Evolutionary conservation across 495 filamentous ascomycete species (phyloP).

Genomic region (Penicillium riverlandense): DNA sequence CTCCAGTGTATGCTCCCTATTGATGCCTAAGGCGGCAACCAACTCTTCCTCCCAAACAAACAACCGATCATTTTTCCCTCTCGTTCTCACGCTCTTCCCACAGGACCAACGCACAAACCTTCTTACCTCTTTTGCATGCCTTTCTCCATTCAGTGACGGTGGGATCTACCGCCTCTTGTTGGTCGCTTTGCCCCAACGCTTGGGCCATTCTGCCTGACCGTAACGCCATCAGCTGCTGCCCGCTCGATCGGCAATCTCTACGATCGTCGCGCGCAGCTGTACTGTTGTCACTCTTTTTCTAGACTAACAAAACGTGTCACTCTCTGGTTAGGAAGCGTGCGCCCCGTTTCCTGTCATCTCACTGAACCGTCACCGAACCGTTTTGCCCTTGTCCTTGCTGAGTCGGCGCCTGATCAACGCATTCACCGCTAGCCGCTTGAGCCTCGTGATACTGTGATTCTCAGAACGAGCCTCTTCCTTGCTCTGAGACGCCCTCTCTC

Average conservation of each 20-base stretch:
- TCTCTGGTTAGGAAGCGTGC: neutral
- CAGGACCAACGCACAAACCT: constrained; percentile 10
- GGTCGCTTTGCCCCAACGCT: constrained; percentile 16
- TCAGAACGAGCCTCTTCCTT: too few species aligned
- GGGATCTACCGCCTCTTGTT: constrained; percentile 9
- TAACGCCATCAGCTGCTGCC: constrained; percentile 21
- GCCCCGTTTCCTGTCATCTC: neutral
- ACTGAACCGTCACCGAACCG: neutral
- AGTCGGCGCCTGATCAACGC: neutral
- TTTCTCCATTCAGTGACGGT: constrained; percentile 4
- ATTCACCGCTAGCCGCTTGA: neutral
- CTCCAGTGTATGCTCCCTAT: neutral
- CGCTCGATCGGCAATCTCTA: constrained; percentile 12
- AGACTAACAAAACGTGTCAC: too few species aligned
- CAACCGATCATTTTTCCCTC: constrained; percentile 9
- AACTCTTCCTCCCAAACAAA: constrained; percentile 19
- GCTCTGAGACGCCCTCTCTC: too few species aligned
- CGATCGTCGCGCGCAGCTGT: too few species aligned
- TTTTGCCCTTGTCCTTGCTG: neutral
- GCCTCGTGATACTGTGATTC: neutral
- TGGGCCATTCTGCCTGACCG: constrained; percentile 22
- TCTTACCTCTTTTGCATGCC: neutral
- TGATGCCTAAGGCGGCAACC: constrained; percentile 19
- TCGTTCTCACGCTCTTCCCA: neutral
- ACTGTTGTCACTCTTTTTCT: too few species aligned